Base-by-base conservation (phyloP, 345 rosid species). In the Ceriops zippeliana region DNA sequence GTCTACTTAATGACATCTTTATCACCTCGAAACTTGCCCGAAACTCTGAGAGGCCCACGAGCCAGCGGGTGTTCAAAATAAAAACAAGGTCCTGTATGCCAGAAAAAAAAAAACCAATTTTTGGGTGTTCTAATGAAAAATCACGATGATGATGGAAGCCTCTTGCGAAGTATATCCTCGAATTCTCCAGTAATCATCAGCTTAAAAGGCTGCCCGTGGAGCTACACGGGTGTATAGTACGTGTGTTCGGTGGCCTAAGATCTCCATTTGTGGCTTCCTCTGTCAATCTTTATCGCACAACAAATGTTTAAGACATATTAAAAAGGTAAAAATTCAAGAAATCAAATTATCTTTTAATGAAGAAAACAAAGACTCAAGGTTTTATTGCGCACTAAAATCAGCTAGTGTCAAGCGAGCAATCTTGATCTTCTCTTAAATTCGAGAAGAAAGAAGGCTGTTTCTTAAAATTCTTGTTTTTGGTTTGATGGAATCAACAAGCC, bases 391-490 rank as follows among this genome's bases (percentile, higher is more conserved):
- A 6, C 90, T 90, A 59, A 84, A 90, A 80, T 89, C 89, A 3
- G 91, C 84, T 27, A 90, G 87, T 0, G 84, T 87, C 72, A 90
- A 73, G 21, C 92, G 85, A 32, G 90, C 89, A 42, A 84, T 86
- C 79, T 86, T 93, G 83, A 89, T 76, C 84, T 86, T 90, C 62
- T 89, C 93, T 65, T 24, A 24, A 24, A 24, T 84, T 85, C 61
- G 89, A 58, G 88, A 85, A 89, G 87, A 87, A 85, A 58, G 96
- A 89, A 63, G 97, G 96, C 77, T 87, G 96, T 52, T 70, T 84
- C 80, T 83, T 90, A 86, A 86, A 87, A 34, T 66, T 76, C 70
- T 35, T 49, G 66, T 35, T 76, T 76, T 30, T 61, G 58, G 65
- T 38, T 64, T 49, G 71, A 46, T 49, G 69, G 19, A 68, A 70